These are phyloP conservation scores for Luvunga scandens DNA, from an alignment of 345 rosid species.

Conservation along the genomic window DNA sequence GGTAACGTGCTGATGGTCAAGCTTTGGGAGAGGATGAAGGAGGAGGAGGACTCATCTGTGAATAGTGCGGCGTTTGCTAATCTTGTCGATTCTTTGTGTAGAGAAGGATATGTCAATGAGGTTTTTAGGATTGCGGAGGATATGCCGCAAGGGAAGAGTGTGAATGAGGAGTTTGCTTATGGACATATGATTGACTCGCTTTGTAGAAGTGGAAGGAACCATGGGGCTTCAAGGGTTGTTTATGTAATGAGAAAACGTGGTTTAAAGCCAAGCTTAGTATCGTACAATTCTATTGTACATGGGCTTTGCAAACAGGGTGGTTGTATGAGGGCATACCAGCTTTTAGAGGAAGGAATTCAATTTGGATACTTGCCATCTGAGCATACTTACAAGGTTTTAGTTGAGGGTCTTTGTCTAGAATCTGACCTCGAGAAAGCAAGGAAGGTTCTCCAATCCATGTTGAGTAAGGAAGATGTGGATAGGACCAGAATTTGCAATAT, in stretches of 20 bases:
- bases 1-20: slow-evolving; percentile 43
- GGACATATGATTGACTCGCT: slow-evolving; percentile 77
- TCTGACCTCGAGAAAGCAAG: slow-evolving; percentile 50
- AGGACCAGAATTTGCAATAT: slow-evolving; percentile 70
- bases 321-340: slow-evolving; percentile 76
- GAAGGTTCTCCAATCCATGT: slow-evolving; percentile 52
- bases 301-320: slow-evolving; percentile 74
- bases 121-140: slow-evolving; percentile 64
- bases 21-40: slow-evolving; percentile 63
- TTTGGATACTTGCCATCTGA: slow-evolving; percentile 71
- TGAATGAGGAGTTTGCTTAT: slow-evolving; percentile 51
- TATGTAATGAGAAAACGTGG: slow-evolving; percentile 70
- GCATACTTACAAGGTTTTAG: slow-evolving; percentile 63
- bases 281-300: slow-evolving; percentile 74
- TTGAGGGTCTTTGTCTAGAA: slow-evolving; percentile 67
- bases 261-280: slow-evolving; percentile 46
- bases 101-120: slow-evolving; percentile 59
- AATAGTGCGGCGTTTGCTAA: slow-evolving; percentile 66
- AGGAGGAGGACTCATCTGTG: slow-evolving; percentile 36
- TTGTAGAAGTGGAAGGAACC: slow-evolving; percentile 54
- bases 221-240: slow-evolving; percentile 80
- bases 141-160: slow-evolving; percentile 61
- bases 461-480: slow-evolving; percentile 51
- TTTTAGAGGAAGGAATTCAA: slow-evolving; percentile 66
- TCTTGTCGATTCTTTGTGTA: slow-evolving; percentile 64